phyloP scores from a whole-genome alignment of 1,139 yeast genomes.

The Tardiomyces depauwii region DNA sequence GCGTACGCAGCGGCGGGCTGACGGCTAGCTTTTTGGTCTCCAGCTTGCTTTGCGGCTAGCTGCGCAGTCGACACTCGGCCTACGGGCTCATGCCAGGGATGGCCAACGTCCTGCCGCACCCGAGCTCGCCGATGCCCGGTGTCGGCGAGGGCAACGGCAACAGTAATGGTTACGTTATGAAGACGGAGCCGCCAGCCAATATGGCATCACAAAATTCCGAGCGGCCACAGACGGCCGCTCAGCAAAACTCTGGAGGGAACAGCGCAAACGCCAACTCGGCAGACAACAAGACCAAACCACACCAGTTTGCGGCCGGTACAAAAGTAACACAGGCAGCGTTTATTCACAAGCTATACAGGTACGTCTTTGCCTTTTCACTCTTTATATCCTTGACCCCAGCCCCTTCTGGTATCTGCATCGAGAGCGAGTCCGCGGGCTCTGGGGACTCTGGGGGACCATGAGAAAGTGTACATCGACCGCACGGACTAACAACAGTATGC shows the following conservation, averaged over 20 bases:
- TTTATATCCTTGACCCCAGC: too few relatives aligned
- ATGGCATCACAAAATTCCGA: too few relatives aligned
- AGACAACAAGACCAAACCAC: neutral
- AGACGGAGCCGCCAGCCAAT: too few relatives aligned
- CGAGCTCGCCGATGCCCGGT: neutral
- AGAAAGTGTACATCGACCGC: neutral
- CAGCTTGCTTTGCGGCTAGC: too few relatives aligned
- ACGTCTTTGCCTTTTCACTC: constrained; percentile 3
- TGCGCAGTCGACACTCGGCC: too few relatives aligned
- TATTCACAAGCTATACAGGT: constrained; percentile 45
- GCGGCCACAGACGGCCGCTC: neutral
- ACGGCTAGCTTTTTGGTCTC: too few relatives aligned
- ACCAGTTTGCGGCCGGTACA: neutral
- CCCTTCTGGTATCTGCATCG: too few relatives aligned
- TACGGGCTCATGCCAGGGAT: neutral
- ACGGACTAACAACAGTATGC: constrained; percentile 29
- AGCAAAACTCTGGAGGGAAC: neutral
- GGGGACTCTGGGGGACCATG: neutral
- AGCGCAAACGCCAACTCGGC: neutral
- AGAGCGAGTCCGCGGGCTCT: too few relatives aligned
- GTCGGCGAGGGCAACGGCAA: too few relatives aligned
- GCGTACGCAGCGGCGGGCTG: too few relatives aligned
- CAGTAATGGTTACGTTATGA: too few relatives aligned
- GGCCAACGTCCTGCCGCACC: neutral
- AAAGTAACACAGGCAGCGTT: constrained; percentile 39